Evolutionary conservation across 805 yeast species (phyloP).

Genomic region (Candida schatavii): DNA sequence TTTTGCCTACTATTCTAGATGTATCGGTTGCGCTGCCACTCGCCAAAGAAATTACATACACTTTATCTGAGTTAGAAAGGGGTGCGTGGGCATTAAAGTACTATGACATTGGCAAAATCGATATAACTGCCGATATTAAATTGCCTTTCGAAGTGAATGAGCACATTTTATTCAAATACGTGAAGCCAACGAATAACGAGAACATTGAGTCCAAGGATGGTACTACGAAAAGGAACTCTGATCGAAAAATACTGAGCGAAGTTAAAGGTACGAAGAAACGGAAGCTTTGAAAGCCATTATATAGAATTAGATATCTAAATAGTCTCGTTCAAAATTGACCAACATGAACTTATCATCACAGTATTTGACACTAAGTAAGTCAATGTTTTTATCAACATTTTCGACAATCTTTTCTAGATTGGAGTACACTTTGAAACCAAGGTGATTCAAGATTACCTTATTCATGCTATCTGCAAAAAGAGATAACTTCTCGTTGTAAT

Average conservation of each 20-base stretch:
- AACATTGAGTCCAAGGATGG: too few relatives aligned
- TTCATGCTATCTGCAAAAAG: slow-evolving; percentile 23
- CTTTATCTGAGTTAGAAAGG: slow-evolving; percentile 23
- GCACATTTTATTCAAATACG: slow-evolving; percentile 7
- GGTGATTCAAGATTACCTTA: slow-evolving; percentile 18
- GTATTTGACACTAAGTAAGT: slow-evolving; percentile 22
- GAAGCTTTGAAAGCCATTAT: not conserved
- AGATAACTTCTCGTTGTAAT: slow-evolving; percentile 17
- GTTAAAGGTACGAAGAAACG: not conserved
- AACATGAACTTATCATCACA: slow-evolving; percentile 34
- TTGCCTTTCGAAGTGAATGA: slow-evolving; percentile 17
- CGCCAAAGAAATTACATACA: not conserved
- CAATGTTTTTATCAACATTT: slow-evolving; percentile 29
- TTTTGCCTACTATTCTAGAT: slow-evolving; percentile 20
- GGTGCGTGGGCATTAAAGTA: slow-evolving; percentile 40
- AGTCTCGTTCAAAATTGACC: slow-evolving; percentile 37
- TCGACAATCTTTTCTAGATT: slow-evolving; percentile 30
- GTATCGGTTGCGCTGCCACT: slow-evolving; percentile 7
- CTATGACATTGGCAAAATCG: slow-evolving; percentile 23
- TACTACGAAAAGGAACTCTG: too few relatives aligned
- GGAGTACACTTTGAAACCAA: slow-evolving; percentile 24
- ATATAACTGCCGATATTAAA: slow-evolving; percentile 22
- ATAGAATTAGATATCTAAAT: slow-evolving; percentile 20
- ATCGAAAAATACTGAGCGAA: slow-evolving; percentile 2
- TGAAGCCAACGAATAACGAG: slow-evolving; percentile 1